phyloP scores from a whole-genome alignment of 768 basidiomycete genomes.

The Agaricus bisporus region DNA sequence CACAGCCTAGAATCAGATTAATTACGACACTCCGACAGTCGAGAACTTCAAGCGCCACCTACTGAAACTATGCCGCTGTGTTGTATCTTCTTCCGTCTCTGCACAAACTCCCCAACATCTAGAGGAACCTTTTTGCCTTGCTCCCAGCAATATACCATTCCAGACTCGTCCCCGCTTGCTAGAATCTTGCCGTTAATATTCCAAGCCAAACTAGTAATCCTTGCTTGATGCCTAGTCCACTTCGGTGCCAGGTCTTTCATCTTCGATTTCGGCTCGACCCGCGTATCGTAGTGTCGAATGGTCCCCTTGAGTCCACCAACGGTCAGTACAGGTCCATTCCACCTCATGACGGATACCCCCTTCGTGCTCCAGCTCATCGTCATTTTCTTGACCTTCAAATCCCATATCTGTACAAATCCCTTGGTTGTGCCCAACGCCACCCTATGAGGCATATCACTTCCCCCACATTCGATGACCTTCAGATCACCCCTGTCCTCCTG shows the following conservation, averaged over 20 bases:
- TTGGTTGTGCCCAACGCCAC: slow-evolving; percentile 58
- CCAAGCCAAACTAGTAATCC: slow-evolving; percentile 65
- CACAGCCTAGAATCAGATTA: slow-evolving; percentile 47
- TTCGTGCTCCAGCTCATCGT: slow-evolving; percentile 49
- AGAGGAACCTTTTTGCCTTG: slow-evolving; percentile 43
- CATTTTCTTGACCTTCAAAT: slow-evolving; percentile 15
- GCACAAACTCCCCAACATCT: slow-evolving; percentile 49
- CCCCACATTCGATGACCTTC: slow-evolving; percentile 34
- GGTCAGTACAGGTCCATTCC: slow-evolving; percentile 42
- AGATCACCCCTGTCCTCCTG: slow-evolving; percentile 40
- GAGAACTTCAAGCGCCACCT: neutral
- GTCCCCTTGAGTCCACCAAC: slow-evolving; percentile 20
- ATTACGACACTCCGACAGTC: neutral
- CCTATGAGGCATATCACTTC: slow-evolving; percentile 26
- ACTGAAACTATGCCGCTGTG: slow-evolving; percentile 41
- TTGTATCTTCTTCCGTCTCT: slow-evolving; percentile 59
- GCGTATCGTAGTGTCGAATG: slow-evolving; percentile 70
- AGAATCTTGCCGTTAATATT: slow-evolving; percentile 57
- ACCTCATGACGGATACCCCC: slow-evolving; percentile 58
- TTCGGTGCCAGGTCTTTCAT: slow-evolving; percentile 60
- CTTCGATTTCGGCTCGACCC: slow-evolving; percentile 42
- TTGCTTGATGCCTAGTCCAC: slow-evolving; percentile 60
- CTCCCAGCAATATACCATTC: slow-evolving; percentile 78
- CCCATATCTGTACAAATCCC: slow-evolving; percentile 54
- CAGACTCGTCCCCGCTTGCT: slow-evolving; percentile 73